Evolutionary conservation across 2,329 filamentous ascomycete genomes (phyloP), one percentile per base, ranked within the genome.

Genomic region (Colletotrichum zoysiae): DNA sequence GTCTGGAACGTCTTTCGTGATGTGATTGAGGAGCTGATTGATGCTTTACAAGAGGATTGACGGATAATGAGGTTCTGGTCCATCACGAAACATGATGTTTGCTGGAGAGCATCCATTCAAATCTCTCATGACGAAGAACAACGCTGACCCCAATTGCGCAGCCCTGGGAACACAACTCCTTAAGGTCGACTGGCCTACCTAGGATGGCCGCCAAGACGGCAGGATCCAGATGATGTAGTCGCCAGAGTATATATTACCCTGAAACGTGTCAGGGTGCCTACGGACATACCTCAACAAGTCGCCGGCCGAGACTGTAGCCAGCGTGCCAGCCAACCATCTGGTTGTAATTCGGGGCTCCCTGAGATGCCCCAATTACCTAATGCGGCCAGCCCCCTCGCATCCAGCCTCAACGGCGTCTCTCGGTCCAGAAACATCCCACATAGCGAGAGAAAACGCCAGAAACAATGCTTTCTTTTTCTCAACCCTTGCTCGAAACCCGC

Each of bases 211-310:
- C 51, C 23, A 35, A 56, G 51, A 56, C 30, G 51, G 9, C 8
- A 35, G 2, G 30, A 16, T 35, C 35, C n/a, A 20, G 35, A 11
- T 26, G 14, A 42, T 18, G n/a, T 35, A 26, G 35, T 58, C 35
- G 16, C 35, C n/a, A 58, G 35, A 40, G 23, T 23, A 40, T 46
- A 40, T 64, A 50, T 42, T 33, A 38, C 55, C 12, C 12, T 42
- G 35, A 58, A 26, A 58, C 55, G 8, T 57, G 33, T 40, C 40
- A 18, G 40, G n/a, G 35, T 38, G 35, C 33, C 38, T n/a, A 3
- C 12, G 33, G 53, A 23, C 40, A 23, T 14, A 53, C 18, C 60
- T 69, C 62, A 70, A 70, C 67, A 70, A 70, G 61, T 70, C 38
- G 18, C 50, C 38, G 51, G 30, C 53, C 16, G 16, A 57, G 30